Evolutionary conservation across 2,329 filamentous ascomycete genomes (phyloP).

Genomic region (Talaromyces sp.): DNA sequence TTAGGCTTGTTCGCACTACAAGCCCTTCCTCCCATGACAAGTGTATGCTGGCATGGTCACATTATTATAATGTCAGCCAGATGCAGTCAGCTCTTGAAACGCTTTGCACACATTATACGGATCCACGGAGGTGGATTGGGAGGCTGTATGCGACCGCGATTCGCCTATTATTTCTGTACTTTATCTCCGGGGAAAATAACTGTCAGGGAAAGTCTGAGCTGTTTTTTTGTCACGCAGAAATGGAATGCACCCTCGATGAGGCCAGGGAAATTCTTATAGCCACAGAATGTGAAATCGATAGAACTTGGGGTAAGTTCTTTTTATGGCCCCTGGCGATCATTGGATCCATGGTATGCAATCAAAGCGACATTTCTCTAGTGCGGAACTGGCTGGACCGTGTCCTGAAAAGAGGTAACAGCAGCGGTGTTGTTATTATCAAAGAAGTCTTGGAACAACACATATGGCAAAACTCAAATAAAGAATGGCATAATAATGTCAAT

Average conservation of each 20-base stretch:
- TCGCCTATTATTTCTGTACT: slow-evolving; percentile 6
- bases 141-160: slow-evolving; percentile 8
- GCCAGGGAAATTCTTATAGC: slow-evolving; percentile 6
- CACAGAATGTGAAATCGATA: slow-evolving; percentile 2
- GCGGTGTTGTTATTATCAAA: slow-evolving; percentile 2
- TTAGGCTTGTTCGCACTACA: neutral
- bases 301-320: slow-evolving; percentile 9
- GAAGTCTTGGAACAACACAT: slow-evolving; percentile 4
- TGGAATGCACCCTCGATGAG: neutral
- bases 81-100: slow-evolving; percentile 1
- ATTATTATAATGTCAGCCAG: slow-evolving; percentile 1
- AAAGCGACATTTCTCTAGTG: slow-evolving; percentile 1
- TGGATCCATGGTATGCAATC: slow-evolving; percentile 2
- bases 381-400: slow-evolving; percentile 8
- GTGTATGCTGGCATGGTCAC: slow-evolving; percentile 3
- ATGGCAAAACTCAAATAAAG: neutral
- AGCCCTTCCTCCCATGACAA: neutral
- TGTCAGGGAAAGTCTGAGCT: neutral
- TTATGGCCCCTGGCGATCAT: slow-evolving; percentile 9
- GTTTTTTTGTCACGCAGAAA: neutral
- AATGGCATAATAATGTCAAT: neutral
- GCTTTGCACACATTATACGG: neutral
- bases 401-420: slow-evolving; percentile 3
- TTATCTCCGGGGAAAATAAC: neutral
- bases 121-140: slow-evolving; percentile 9